Evolutionary conservation across 1,139 yeast genomes (phyloP).

Genomic region (Geotrichum siamense): DNA sequence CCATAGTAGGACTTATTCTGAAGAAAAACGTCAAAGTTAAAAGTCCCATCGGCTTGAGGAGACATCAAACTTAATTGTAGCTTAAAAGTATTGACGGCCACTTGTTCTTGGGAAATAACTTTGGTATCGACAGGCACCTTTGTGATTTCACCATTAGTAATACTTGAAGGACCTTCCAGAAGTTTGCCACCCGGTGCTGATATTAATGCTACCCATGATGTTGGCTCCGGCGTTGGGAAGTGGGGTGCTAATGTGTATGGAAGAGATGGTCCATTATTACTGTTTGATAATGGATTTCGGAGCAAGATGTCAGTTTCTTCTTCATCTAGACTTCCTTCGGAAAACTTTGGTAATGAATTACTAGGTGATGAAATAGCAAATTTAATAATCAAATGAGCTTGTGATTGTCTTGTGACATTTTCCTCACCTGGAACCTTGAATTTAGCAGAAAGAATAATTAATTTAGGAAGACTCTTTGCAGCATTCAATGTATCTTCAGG

Average conservation of each 20-base stretch:
- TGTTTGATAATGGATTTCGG: constrained; percentile 63
- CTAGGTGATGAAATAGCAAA: constrained; percentile 62
- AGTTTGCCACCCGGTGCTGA: constrained; percentile 68
- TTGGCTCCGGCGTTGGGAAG: constrained; percentile 49
- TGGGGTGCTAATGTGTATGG: constrained; percentile 64
- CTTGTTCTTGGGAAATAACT: constrained; percentile 29
- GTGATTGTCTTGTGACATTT: constrained; percentile 65
- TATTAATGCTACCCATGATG: constrained; percentile 61
- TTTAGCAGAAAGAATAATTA: constrained; percentile 62
- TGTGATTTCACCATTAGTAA: constrained; percentile 49
- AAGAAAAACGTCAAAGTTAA: constrained; percentile 43
- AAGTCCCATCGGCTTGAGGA: constrained; percentile 57
- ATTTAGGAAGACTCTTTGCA: constrained; percentile 61
- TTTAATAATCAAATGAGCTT: constrained; percentile 67
- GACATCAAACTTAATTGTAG: constrained; percentile 65
- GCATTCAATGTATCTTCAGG: constrained; percentile 41
- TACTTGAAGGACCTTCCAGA: constrained; percentile 56
- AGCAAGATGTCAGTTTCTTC: constrained; percentile 57
- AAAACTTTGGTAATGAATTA: constrained; percentile 28
- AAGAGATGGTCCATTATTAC: constrained; percentile 56
- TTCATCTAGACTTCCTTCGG: constrained; percentile 38
- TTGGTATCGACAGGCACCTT: constrained; percentile 34
- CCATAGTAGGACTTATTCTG: constrained; percentile 37
- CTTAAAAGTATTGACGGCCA: constrained; percentile 63
- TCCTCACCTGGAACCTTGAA: constrained; percentile 87